Evolutionary conservation across 306 rosid genomes (phyloP).

Genomic region (Castanopsis chinensis): DNA sequence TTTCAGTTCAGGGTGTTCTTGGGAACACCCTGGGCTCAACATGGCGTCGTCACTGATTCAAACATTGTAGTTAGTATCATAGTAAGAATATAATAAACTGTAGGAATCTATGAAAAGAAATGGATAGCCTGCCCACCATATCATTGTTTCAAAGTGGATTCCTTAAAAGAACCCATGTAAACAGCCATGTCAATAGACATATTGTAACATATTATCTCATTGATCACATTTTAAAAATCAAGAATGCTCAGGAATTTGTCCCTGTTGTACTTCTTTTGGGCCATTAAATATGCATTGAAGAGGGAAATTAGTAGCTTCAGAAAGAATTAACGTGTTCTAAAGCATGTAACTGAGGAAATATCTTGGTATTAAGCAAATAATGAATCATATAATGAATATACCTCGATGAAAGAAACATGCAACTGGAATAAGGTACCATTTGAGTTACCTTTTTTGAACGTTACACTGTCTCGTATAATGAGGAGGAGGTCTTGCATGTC

Average conservation of each 20-base stretch:
- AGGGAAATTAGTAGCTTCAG: slow-evolving; percentile 8
- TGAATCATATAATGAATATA: slow-evolving; percentile 14
- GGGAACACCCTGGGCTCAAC: no score
- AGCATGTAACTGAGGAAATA: neutral
- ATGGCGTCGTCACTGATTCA: no score
- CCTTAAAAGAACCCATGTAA: neutral
- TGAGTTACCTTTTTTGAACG: no score
- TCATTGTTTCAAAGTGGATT: slow-evolving; percentile 14
- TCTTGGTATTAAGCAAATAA: neutral
- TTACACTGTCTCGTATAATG: no score
- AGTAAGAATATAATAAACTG: neutral
- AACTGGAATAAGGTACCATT: no score
- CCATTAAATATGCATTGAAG: neutral
- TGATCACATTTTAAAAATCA: slow-evolving; percentile 1
- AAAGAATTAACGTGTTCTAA: neutral
- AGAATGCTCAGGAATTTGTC: neutral
- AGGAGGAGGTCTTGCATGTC: no score
- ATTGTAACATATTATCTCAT: neutral
- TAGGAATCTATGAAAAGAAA: slow-evolving; percentile 12
- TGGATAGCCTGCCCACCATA: neutral
- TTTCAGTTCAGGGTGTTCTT: no score
- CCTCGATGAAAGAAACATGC: slow-evolving; percentile 86
- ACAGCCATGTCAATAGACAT: slow-evolving; percentile 6
- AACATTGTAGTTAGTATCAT: slow-evolving; percentile 26
- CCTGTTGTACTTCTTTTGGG: neutral